Percentiles rank a stretch among this genome's conserved stretches.
Conservation (phyloP, 2,329 filamentous ascomycete genomes). For the Diaporthe citrichinensis region DNA sequence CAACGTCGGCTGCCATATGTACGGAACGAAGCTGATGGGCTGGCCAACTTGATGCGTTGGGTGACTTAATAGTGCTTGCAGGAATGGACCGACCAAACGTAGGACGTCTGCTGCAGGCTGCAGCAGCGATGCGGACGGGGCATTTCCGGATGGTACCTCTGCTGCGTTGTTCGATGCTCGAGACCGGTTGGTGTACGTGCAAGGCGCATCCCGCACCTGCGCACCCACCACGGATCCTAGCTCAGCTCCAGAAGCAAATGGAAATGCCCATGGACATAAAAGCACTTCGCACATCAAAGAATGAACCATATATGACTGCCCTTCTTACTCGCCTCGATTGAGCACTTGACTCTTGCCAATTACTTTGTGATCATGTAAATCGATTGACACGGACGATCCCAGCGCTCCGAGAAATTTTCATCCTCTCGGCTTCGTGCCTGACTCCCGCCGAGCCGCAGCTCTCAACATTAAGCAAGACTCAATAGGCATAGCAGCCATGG, state of each 20-base stretch:
- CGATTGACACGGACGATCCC: neutral
- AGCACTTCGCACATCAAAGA: neutral
- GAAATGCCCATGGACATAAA: neutral
- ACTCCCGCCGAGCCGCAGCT: neutral
- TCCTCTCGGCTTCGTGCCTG: neutral
- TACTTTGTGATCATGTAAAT: neutral
- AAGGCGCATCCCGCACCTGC: constrained; percentile 23
- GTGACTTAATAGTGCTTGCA: neutral
- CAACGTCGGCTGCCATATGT: neutral
- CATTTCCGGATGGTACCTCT: neutral
- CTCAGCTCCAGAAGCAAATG: neutral
- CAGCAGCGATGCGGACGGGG: neutral
- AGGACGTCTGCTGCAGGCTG: neutral
- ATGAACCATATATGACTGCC: neutral
- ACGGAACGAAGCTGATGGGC: neutral
- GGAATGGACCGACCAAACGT: neutral
- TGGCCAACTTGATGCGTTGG: neutral
- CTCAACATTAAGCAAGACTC: neutral
- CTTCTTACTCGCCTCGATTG: neutral
- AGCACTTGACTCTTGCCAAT: neutral
- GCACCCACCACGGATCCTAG: constrained; percentile 26
- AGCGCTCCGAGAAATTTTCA: constrained; percentile 7
- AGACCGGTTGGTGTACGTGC: neutral
- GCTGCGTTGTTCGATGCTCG: neutral
- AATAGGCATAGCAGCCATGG: neutral